A percentile compares a stretch with the other conserved stretches of the same genome.
Evolutionary conservation across 164 flowering plant genomes (phyloP).

Genomic region (Vitis riparia): DNA sequence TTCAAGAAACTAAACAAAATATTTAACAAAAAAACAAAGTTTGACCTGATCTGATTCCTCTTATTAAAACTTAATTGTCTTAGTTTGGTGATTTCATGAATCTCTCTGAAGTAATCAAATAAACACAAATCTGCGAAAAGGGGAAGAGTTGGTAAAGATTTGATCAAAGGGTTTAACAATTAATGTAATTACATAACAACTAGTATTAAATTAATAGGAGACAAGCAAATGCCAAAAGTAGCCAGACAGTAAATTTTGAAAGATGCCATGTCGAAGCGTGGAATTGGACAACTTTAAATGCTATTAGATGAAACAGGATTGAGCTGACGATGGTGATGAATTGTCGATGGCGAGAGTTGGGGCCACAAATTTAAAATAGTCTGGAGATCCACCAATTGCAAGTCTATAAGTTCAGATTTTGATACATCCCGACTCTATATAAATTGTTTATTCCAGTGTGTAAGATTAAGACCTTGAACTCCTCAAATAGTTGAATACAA

Average conservation of each 20-base stretch:
- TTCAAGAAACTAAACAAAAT: constrained; percentile 4
- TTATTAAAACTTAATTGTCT: not conserved
- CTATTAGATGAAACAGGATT: constrained; percentile 1
- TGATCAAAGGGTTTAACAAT: not conserved
- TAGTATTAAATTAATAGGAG: no score
- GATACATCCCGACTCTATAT: no score
- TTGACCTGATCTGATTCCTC: constrained; percentile 13
- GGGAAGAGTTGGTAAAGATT: not conserved
- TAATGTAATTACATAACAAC: no score
- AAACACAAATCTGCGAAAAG: not conserved
- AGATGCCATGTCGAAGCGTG: not conserved
- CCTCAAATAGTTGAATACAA: no score
- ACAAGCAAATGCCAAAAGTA: no score
- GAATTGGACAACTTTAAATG: not conserved
- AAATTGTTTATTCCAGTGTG: no score
- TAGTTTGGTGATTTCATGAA: not conserved
- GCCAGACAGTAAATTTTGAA: not conserved
- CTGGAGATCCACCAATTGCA: constrained; percentile 16
- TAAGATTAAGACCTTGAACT: no score
- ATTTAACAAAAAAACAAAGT: not conserved
- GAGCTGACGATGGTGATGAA: constrained; percentile 4
- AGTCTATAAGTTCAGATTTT: no score
- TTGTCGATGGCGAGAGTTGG: constrained; percentile 17
- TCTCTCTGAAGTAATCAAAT: not conserved
- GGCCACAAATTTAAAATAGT: constrained; percentile 15